Base-by-base conservation (phyloP, 2,329 filamentous ascomycete genomes). In the Elsinoe batatas region DNA sequence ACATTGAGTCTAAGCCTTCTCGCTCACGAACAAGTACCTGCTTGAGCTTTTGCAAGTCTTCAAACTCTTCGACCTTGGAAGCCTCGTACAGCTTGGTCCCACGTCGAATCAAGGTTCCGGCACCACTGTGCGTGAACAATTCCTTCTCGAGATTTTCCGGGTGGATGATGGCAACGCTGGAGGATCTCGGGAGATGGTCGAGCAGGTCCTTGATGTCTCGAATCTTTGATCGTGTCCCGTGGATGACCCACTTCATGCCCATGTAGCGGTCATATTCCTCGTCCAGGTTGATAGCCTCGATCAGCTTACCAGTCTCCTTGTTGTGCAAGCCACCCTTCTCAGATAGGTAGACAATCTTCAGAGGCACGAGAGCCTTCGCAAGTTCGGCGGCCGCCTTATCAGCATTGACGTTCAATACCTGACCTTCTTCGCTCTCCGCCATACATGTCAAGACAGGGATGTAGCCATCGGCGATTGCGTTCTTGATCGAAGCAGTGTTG, bases 261-360 rank as follows among this genome's bases (percentile, higher is more conserved):
- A 97, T 95, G 66, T 96, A 80, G 67, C 88, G 80, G 58, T 95
- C 89, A 66, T 88, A 97, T 74, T 98, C 93, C 72, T 95, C 91
- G 68, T 98, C 93, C 57, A 98, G 78, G 74, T 97, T 97, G 74
- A 97, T 97, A 58, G 87, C 88, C 5, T 91, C 95, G 67, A 97
- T 97, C 76, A 95, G 95, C 76, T 91, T 85, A 58, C 86, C 87
- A n/a, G 85, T 88, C 61, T 95, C 88, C 58, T 90, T 91, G 68
- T 97, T 89, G 73, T 95, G 95, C 33, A 98, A 75, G 6, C 91
- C 93, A 50, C 93, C 93, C 79, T 97, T 97, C 75, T 98, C 93
- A 4, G 90, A 94, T n/a, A 97, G 79, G 70, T 96, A 98, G 58
- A 98, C 91, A 59, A 97, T 91, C 82, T 98, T 98, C 65, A 97